phyloP scores from a whole-genome alignment of 1,284 basidiomycete genomes.

The Inonotus hispidus region DNA sequence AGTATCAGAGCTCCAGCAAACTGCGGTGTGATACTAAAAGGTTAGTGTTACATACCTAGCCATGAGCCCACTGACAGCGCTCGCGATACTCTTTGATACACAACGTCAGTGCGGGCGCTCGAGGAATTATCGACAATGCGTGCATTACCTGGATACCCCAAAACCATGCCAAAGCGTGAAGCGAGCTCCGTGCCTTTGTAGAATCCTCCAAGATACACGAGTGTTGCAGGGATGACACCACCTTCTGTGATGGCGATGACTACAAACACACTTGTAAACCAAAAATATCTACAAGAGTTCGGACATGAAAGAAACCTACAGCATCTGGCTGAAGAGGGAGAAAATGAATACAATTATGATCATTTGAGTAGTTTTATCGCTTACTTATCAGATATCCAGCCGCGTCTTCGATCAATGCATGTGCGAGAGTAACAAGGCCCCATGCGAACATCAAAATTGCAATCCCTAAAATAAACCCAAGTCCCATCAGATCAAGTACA shows the following conservation, averaged over 20 bases:
- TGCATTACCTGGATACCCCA: slow-evolving; percentile 31
- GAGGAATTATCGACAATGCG: background rate
- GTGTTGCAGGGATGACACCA: slow-evolving; percentile 35
- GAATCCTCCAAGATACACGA: slow-evolving; percentile 37
- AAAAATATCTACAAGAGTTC: background rate
- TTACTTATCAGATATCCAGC: slow-evolving; percentile 32
- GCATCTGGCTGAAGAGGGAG: background rate
- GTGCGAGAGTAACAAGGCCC: slow-evolving; percentile 34
- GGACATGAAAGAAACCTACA: background rate
- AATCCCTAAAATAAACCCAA: slow-evolving; percentile 31
- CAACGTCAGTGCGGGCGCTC: background rate
- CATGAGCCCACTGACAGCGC: slow-evolving; percentile 36
- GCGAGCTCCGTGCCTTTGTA: slow-evolving; percentile 36
- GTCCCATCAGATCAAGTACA: slow-evolving; percentile 25
- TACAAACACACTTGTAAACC: background rate
- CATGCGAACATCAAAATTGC: slow-evolving; percentile 35
- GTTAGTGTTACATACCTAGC: slow-evolving; percentile 18
- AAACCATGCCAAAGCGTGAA: slow-evolving; percentile 35
- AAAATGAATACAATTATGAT: background rate
- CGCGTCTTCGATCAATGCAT: slow-evolving; percentile 32
- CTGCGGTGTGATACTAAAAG: background rate
- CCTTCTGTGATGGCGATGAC: slow-evolving; percentile 38
- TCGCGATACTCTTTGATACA: slow-evolving; percentile 28
- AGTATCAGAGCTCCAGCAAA: background rate
- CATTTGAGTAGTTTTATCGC: background rate